A percentile compares a stretch with the other conserved stretches of the same genome.
Conservation (phyloP, 192 early-diverging fungal species). For the Linnemannia exigua region DNA sequence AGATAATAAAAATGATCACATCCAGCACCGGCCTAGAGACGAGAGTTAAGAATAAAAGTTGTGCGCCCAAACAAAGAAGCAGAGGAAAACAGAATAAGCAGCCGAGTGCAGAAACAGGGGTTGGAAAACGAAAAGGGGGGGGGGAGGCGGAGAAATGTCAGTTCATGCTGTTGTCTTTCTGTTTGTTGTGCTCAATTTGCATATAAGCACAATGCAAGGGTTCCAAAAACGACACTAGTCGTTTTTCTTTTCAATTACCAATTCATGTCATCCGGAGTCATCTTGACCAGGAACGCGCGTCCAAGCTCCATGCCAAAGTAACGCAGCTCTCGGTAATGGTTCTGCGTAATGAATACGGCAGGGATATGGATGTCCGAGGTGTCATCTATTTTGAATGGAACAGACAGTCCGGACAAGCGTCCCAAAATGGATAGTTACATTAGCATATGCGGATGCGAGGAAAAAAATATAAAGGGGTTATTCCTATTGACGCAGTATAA, state of each 20-base stretch:
- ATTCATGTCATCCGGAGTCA: slow-evolving; percentile 49
- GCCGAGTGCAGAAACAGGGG: neutral
- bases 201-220: neutral
- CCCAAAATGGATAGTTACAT: neutral
- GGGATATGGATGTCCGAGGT: slow-evolving; percentile 91
- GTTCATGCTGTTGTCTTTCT: neutral
- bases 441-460: neutral
- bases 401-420: neutral
- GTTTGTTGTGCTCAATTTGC: neutral
- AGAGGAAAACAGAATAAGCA: slow-evolving; percentile 5
- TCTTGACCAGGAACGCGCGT: slow-evolving; percentile 24
- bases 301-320: slow-evolving; percentile 47
- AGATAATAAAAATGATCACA: slow-evolving; percentile 83
- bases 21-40: slow-evolving; percentile 77
- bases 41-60: neutral
- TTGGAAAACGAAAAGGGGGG: too few species aligned
- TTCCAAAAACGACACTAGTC: neutral
- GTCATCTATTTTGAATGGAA: slow-evolving; percentile 70
- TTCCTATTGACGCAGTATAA: neutral
- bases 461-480: neutral
- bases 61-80: neutral
- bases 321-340: slow-evolving; percentile 74
- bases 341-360: slow-evolving; percentile 85
- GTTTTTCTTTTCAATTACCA: slow-evolving; percentile 15
- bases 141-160: neutral